A percentile compares a stretch with the other conserved stretches of the same genome.
Conservation (phyloP, 192 early-diverging fungal species). For the Podila horticola region DNA sequence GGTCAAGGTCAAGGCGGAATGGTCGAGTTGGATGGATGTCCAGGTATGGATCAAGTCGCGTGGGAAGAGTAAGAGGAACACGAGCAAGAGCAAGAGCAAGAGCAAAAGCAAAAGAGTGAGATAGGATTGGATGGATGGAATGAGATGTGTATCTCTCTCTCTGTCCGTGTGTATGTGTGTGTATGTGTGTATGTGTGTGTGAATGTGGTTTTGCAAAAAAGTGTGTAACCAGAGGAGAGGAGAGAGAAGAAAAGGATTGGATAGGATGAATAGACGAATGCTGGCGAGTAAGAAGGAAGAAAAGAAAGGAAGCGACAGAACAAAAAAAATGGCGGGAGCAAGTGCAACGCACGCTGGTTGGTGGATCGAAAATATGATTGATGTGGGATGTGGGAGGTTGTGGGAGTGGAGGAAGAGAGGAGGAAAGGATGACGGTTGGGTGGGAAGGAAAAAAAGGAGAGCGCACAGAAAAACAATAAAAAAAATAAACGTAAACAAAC, state of each 20-base stretch:
- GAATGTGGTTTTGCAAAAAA: background rate
- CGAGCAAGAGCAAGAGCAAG: background rate
- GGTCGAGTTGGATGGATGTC: too few species aligned
- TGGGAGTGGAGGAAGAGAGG: background rate
- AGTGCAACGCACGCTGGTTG: slow-evolving; percentile 28
- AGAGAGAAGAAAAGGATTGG: background rate
- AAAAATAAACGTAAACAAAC: background rate
- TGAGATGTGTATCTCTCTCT: too few species aligned
- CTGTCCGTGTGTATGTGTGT: too few species aligned
- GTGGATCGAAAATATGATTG: slow-evolving; percentile 14
- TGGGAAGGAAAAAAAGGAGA: background rate
- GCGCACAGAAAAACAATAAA: background rate
- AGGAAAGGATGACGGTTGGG: background rate
- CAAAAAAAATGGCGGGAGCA: background rate
- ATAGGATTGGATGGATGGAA: background rate
- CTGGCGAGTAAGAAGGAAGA: background rate
- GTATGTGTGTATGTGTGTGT: too few species aligned
- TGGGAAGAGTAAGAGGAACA: background rate
- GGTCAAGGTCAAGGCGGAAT: too few species aligned
- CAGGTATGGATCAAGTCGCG: background rate
- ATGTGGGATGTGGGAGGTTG: background rate
- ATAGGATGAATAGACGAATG: background rate
- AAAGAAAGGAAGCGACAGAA: background rate
- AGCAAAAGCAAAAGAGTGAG: background rate
- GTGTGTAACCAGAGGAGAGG: background rate